phyloP scores from a whole-genome alignment of 2,329 filamentous ascomycete species.

The Aspergillus tamarii region DNA sequence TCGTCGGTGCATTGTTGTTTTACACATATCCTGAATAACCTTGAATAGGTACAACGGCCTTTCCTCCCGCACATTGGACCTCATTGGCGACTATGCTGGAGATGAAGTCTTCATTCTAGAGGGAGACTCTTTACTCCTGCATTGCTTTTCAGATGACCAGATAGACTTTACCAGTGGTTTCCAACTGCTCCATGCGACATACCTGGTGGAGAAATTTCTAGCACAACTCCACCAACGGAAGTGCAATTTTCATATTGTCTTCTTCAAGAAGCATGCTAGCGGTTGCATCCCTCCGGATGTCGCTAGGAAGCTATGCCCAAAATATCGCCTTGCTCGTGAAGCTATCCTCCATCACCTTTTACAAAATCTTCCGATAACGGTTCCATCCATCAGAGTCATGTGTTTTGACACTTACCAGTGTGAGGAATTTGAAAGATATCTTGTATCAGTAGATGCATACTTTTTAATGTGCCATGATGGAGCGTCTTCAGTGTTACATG shows the following conservation, averaged over 20 bases:
- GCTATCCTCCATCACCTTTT: constrained; percentile 67
- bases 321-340: constrained; percentile 65
- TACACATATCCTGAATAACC: background rate
- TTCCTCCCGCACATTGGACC: constrained; percentile 57
- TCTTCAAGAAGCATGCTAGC: constrained; percentile 59
- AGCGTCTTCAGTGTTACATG: constrained; percentile 17
- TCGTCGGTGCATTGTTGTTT: background rate
- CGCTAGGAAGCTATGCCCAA: constrained; percentile 41
- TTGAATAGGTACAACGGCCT: constrained; percentile 46
- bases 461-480: constrained; percentile 73
- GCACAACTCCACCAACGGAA: constrained; percentile 62
- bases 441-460: constrained; percentile 59
- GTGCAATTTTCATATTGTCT: constrained; percentile 72
- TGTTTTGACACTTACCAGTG: constrained; percentile 33
- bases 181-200: constrained; percentile 71
- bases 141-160: constrained; percentile 63
- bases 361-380: constrained; percentile 42
- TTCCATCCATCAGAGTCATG: constrained; percentile 39
- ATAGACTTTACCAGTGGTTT: constrained; percentile 68
- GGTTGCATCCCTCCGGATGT: constrained; percentile 58
- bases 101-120: constrained; percentile 73
- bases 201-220: constrained; percentile 69
- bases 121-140: constrained; percentile 70
- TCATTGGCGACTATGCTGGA: constrained; percentile 76
- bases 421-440: constrained; percentile 58